phyloP scores from a whole-genome alignment of 176 grass and related monocot species.

The Eragrostis curvula region DNA sequence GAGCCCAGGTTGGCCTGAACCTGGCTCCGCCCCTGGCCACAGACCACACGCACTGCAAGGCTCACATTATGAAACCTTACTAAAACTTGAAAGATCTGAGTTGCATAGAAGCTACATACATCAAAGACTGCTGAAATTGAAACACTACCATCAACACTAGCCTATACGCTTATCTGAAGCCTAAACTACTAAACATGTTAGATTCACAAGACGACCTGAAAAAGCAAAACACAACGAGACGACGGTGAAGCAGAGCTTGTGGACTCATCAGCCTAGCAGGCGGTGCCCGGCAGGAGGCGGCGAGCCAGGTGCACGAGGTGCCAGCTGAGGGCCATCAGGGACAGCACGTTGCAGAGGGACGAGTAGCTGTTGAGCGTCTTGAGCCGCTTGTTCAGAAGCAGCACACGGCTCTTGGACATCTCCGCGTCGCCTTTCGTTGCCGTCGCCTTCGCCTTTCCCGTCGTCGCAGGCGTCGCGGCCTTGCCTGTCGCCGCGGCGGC shows the following conservation, averaged over 20 bases:
- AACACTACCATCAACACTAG: background rate
- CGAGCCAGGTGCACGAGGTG: conserved; percentile 80
- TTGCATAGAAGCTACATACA: background rate
- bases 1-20: no score
- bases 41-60: background rate
- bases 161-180: background rate
- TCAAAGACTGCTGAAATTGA: background rate
- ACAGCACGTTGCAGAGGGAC: conserved; percentile 72
- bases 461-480: background rate
- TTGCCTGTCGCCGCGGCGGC: conserved; percentile 15
- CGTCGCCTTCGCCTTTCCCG: background rate
- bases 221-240: background rate
- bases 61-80: background rate
- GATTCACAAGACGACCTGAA: background rate
- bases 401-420: conserved; percentile 43
- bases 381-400: conserved; percentile 53
- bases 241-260: background rate
- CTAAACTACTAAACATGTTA: background rate
- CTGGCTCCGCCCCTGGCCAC: no score
- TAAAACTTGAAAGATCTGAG: background rate
- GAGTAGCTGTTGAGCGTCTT: conserved; percentile 81
- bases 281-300: conserved; percentile 31
- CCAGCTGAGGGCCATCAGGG: conserved; percentile 80
- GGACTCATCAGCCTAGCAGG: conserved; percentile 35
- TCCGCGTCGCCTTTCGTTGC: conserved; percentile 38